A percentile compares a stretch with the other conserved stretches of the same genome.
These are phyloP conservation scores for Plasmodium berghei DNA, from an alignment of 169 alveolate genomes.

Conservation along the genomic window DNA sequence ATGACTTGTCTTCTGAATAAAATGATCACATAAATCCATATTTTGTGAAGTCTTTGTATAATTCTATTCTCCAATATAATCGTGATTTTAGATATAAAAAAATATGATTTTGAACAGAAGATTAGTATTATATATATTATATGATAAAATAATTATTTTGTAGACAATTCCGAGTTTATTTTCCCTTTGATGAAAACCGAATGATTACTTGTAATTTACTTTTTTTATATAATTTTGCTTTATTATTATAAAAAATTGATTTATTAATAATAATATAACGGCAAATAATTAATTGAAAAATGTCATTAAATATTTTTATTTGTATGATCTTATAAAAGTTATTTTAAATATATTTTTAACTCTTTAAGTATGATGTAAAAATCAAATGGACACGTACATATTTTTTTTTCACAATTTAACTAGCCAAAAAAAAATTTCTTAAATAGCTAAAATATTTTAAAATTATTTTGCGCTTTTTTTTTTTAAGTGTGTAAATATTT, in stretches of 20 bases:
- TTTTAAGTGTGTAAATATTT: not conserved
- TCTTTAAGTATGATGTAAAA: not conserved
- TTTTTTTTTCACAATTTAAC: not conserved
- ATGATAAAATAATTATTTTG: no score
- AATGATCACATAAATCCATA: not conserved
- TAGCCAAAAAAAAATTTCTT: not conserved
- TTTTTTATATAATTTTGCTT: no score
- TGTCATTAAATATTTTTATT: no score
- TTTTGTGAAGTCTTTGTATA: not conserved
- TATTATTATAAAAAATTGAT: no score
- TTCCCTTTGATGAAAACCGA: no score
- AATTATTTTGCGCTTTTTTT: constrained; percentile 1
- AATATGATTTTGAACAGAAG: no score
- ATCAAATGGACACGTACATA: not conserved
- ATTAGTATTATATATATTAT: no score
- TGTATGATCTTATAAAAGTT: no score
- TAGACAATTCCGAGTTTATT: no score
- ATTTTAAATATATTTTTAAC: not conserved
- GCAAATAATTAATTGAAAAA: no score
- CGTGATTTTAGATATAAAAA: not conserved
- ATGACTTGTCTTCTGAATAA: not conserved
- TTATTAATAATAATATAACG: no score
- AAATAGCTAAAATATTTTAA: constrained; percentile 2
- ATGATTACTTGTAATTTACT: no score
- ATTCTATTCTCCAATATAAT: not conserved